A percentile compares a stretch with the other conserved stretches of the same genome.
Evolutionary conservation across 2,329 filamentous ascomycete species (phyloP).

Genomic region (Penicillium sp.): DNA sequence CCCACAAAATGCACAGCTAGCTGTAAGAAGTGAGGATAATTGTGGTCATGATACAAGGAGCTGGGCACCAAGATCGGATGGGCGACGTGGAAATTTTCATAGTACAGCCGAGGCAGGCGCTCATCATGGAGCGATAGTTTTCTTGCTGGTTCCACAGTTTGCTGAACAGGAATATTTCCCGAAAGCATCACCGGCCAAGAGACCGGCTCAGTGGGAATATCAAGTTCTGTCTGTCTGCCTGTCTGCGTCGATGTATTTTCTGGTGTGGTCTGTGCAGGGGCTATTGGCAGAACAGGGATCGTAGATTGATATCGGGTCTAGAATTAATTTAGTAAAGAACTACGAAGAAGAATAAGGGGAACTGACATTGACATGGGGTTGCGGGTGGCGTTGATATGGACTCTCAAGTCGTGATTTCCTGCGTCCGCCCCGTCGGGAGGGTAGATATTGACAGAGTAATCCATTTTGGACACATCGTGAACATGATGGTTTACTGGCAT

Average conservation of each 20-base stretch:
- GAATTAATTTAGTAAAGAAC: background rate
- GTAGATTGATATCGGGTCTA: constrained; percentile 9
- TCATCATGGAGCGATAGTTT: constrained; percentile 27
- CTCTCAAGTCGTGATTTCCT: constrained; percentile 33
- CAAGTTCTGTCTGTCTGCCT: constrained; percentile 13
- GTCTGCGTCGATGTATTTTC: constrained; percentile 19
- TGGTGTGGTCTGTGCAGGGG: constrained; percentile 14
- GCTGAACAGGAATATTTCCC: constrained; percentile 13
- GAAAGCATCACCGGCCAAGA: constrained; percentile 24
- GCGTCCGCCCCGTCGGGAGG: constrained; percentile 63
- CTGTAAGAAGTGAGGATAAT: constrained; percentile 48
- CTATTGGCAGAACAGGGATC: constrained; percentile 9
- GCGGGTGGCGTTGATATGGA: constrained; percentile 12
- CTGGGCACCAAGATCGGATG: constrained; percentile 56
- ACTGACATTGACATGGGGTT: constrained; percentile 13
- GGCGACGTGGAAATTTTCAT: constrained; percentile 51
- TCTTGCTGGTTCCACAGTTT: constrained; percentile 15
- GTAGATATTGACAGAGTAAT: constrained; percentile 65
- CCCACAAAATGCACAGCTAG: constrained; percentile 54
- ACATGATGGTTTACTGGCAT: constrained; percentile 63
- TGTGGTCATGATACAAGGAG: constrained; percentile 35
- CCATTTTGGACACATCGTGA: constrained; percentile 60
- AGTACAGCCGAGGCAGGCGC: constrained; percentile 49
- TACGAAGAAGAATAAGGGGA: background rate
- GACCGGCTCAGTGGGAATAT: constrained; percentile 19